Evolutionary conservation across 768 basidiomycete genomes (phyloP), one percentile per base, ranked within the genome.

Genomic region (Tephrocybe sp.): DNA sequence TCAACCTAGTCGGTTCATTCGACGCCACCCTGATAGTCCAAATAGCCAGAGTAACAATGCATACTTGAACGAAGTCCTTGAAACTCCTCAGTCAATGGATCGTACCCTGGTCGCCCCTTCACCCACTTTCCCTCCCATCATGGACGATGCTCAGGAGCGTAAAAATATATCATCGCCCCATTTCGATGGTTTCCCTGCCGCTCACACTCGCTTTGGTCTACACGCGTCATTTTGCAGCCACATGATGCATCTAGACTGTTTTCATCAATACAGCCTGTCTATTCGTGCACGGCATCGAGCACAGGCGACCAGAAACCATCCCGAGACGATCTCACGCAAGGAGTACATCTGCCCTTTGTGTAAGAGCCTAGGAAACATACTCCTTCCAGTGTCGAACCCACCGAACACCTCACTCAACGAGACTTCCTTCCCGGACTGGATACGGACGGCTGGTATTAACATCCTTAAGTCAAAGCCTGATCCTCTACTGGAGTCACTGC

Each of bases 271-370:
- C 67, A 93, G 83, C 57, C 65, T 79, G 2, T 95, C 94, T 15
- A 86, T 98, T 47, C 81, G 91, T 39, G 86, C 89, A 55, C 87
- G 95, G 11, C 93, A 96, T 63, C 81, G 89, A 7, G 77, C 87
- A 0, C 96, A 98, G 59, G 84, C 90, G 4, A 93, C 93, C 5
- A 75, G 97, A 33, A 93, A 94, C 57, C 96, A 97, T 62, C 95
- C 97, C 0, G 96, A 98, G 65, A 89, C 85, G 60, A 92, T 94
- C n/a, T 84, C 88, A 14, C 80, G 97, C 34, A 88, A 89, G 58
- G 97, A 99, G 62, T 98, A 87, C 70, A 90, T 98, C 41, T 99
- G 97, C 60, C 97, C 97, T 1, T 73, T 99, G 3, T 99, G 97
- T 75, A 98, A 98, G 71, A 93, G 91, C 59, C 75, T 98, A 5